phyloP scores from a whole-genome alignment of 2,329 filamentous ascomycete genomes.

The Ceratocystis cacaofunesta region DNA sequence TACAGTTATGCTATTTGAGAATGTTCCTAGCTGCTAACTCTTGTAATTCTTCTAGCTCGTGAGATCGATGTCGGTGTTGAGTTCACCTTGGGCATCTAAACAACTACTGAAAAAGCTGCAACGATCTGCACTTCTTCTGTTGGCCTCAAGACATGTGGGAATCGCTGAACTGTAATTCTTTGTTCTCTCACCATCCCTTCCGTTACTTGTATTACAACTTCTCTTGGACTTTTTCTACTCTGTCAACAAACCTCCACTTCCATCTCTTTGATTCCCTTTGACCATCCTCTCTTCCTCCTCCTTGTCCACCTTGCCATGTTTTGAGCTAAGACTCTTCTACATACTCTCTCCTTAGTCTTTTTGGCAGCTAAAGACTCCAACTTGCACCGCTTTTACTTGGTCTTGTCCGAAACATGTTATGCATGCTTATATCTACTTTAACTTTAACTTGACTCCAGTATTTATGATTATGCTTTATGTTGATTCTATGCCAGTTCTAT shows the following conservation, averaged over 20 bases:
- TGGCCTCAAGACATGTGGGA: background rate
- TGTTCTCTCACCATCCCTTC: background rate
- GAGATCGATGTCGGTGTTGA: conserved; percentile 96
- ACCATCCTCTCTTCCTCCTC: background rate
- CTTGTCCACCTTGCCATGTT: background rate
- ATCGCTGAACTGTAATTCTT: conserved; percentile 9
- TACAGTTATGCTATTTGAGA: background rate
- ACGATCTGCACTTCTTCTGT: background rate
- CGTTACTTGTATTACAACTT: conserved; percentile 11
- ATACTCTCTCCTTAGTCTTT: background rate
- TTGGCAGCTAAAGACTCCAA: background rate
- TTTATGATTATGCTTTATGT: background rate
- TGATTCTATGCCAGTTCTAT: background rate
- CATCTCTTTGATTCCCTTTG: conserved; percentile 8
- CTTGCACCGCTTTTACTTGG: background rate
- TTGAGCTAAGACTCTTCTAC: background rate
- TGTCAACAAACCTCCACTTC: background rate
- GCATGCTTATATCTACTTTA: background rate
- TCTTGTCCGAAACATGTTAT: background rate
- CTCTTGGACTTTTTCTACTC: conserved; percentile 3
- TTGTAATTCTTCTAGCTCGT: conserved; percentile 42
- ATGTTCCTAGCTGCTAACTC: conserved; percentile 1
- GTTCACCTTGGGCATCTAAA: conserved; percentile 85
- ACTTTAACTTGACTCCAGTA: background rate
- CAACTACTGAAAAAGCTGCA: conserved; percentile 6